Evolutionary conservation across 176 grass and related monocot species (phyloP), one percentile per base, ranked within the genome.

Genomic region (Elaeis guineensis): DNA sequence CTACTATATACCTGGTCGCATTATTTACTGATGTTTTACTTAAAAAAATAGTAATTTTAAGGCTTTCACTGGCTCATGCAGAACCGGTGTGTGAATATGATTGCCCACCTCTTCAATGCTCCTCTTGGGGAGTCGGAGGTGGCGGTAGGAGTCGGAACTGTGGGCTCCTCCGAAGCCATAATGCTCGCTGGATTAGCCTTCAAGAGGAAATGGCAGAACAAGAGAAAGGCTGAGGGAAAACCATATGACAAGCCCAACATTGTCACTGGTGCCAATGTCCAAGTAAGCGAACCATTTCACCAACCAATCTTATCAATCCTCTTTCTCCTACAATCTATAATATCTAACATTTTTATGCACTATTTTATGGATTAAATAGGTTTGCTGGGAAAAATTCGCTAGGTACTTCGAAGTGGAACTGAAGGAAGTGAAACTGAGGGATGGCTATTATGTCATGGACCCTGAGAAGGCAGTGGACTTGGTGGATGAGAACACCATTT

Each of bases 401-500:
- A 21, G 85, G 61, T 98, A 98, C 76, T 98, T 98, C 4, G 94
- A 98, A 57, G 94, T 98, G 58, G 94, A 98, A 72, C 80, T 98
- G 11, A 65, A 83, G 84, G 94, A 98, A 73, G 94, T 98, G 73
- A 98, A 89, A 70, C 64, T 98, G 24, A 64, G 84, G 49, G 94
- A 98, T 55, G 88, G 94, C 16, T 93, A 86, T 81, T 98, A 98
- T 60, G 88, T 98, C 6, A 98, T 98, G 94, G 77, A 93, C 82
- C 94, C 94, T 0, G 85, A 79, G 75, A 75, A 98, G 82, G 94
- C 94, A 6, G 94, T 86, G 8, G 85, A 81, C 52, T 58, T 98
- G 79, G 94, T 98, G 8, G 88, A 98, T 55, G 94, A 98, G 77
- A 98, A 93, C 81, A 98, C 94, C 55, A 93, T 98, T 73, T 98